These are phyloP conservation scores for Neoboletus brunneissimus DNA, from an alignment of 768 basidiomycete genomes.

Conservation along the genomic window DNA sequence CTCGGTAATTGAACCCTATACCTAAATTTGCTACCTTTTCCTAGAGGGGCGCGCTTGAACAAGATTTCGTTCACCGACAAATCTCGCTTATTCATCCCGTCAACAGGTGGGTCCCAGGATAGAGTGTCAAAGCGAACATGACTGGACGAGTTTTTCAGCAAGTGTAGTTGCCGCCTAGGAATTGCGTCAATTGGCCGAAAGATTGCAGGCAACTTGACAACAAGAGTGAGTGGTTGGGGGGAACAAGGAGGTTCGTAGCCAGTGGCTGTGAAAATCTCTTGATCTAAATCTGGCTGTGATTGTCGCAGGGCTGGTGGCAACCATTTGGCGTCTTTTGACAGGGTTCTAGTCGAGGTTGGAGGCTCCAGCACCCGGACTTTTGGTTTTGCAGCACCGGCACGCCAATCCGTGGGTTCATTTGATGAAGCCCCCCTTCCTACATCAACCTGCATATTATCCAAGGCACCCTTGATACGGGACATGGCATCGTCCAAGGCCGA, in stretches of 20 bases:
- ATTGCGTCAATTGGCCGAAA: conserved; percentile 44
- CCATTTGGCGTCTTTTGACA: conserved; percentile 48
- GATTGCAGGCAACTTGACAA: conserved; percentile 48
- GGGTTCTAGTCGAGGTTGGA: conserved; percentile 7
- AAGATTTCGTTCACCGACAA: conserved; percentile 64
- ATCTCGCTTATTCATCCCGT: conserved; percentile 59
- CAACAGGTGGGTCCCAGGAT: conserved; percentile 69
- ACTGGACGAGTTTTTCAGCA: conserved; percentile 37
- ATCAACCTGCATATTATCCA: conserved; percentile 64
- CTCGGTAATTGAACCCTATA: conserved; percentile 39
- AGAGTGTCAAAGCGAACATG: conserved; percentile 60
- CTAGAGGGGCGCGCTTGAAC: conserved; percentile 44
- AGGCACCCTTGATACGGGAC: conserved; percentile 80
- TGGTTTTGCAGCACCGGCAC: conserved; percentile 17
- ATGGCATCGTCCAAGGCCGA: conserved; percentile 78
- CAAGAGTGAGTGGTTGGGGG: conserved; percentile 39
- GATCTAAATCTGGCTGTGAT: conserved; percentile 35
- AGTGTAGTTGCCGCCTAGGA: conserved; percentile 45
- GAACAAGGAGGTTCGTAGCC: conserved; percentile 47
- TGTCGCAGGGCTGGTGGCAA: conserved; percentile 53
- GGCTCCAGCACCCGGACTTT: conserved; percentile 21
- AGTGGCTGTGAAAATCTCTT: conserved; percentile 47
- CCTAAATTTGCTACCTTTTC: conserved; percentile 33
- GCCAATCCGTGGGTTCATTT: conserved; percentile 24
- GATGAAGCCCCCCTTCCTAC: conserved; percentile 21